Conservation (phyloP, 495 filamentous ascomycete species). For the Neurospora sp. region DNA sequence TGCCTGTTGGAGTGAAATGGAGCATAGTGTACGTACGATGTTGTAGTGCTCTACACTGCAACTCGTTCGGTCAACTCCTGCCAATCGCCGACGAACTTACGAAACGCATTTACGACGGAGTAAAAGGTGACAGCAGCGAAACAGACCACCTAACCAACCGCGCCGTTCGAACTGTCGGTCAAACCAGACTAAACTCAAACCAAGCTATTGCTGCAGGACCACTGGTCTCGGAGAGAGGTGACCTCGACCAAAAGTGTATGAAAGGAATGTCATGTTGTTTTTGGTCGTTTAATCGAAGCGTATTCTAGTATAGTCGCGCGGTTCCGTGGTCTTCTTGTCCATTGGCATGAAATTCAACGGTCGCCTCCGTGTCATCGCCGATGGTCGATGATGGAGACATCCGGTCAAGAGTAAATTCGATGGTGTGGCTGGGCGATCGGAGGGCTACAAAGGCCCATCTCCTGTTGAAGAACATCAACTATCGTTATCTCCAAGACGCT, state of each 20-base stretch:
- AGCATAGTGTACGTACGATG: background rate
- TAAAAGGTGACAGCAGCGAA: background rate
- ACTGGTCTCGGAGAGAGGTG: background rate
- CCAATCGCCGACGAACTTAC: background rate
- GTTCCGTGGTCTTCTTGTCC: background rate
- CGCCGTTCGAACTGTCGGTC: background rate
- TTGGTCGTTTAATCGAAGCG: background rate
- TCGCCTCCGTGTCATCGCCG: background rate
- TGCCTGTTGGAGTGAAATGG: background rate
- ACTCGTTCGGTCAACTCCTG: background rate
- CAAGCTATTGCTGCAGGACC: background rate
- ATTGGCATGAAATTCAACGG: background rate
- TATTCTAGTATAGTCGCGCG: background rate
- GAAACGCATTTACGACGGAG: background rate
- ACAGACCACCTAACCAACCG: background rate
- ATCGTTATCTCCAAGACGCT: background rate
- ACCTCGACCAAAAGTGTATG: background rate
- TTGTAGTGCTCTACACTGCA: background rate
- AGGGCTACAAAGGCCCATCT: background rate
- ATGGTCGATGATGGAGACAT: background rate
- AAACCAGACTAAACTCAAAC: background rate
- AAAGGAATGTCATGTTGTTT: background rate
- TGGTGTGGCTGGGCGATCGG: background rate
- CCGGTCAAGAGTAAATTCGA: background rate
- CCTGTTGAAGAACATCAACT: background rate